Base-by-base conservation (phyloP, 1,284 basidiomycete species). In the Rugosomyces carneus region DNA sequence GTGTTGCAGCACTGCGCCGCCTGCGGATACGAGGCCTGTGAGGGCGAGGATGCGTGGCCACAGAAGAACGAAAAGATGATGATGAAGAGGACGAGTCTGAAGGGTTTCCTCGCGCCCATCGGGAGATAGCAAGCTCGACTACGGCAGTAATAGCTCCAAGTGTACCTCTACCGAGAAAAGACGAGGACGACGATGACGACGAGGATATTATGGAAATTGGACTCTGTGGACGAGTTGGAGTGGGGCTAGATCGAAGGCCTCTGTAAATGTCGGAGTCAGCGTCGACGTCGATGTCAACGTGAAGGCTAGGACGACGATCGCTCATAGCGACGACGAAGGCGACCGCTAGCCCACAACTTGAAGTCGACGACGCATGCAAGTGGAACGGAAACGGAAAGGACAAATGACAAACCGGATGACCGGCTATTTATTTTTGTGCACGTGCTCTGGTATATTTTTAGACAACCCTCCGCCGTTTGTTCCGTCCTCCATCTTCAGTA, bases 181-280 rank as follows among this genome's bases (percentile, higher is more conserved):
- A 68, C 24, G 59, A n/a, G n/a, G n/a, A 57, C 7, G 68, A 71
- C n/a, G 67, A 67, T 0, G 72, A 76, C 3, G 73, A 71, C 66
- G 71, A 68, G 2, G 69, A 62, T 1, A 66, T 18, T 18, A 34
- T 35, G 62, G 9, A 68, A 61, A 18, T 50, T 52, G 26, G 65
- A 63, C 36, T 56, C 37, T 18, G 62, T 49, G 37, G 67, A 62
- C 37, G 55, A 55, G 45, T 63, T 16, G 60, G 58, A 13, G 60
- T 57, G 16, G 63, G 55, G 5, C 63, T 60, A 24, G 66, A 68
- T 2, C 63, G 69, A 19, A 67, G 67, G n/a, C 81, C 82, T 49
- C 82, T 73, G 57, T 81, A 84, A 45, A 85, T 82, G 57, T 80
- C 76, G 65, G 61, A 27, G 26, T 73, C 68, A 44, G 65, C 67